phyloP scores from a whole-genome alignment of 1,139 yeast genomes.

The Debaryomyces nepalensis region DNA sequence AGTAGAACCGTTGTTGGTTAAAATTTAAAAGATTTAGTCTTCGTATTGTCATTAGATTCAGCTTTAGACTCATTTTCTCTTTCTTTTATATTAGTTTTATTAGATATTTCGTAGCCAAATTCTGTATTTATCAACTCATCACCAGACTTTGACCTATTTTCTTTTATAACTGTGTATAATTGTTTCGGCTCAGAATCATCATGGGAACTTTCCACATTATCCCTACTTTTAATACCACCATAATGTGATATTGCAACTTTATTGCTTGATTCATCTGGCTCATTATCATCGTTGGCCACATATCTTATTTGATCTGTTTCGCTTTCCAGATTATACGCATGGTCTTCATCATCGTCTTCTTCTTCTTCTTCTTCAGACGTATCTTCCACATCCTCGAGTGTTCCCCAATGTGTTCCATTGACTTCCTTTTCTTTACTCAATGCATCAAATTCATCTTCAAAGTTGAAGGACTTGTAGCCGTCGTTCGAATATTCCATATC shows the following conservation, averaged over 20 bases:
- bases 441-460: slow-evolving; percentile 21
- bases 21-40: slow-evolving; percentile 18
- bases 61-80: slow-evolving; percentile 7
- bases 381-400: slow-evolving; percentile 39
- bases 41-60: slow-evolving; percentile 7
- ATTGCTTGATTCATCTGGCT: slow-evolving; percentile 21
- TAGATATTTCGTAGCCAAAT: slow-evolving; percentile 25
- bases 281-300: slow-evolving; percentile 17
- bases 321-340: slow-evolving; percentile 11
- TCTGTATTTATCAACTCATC: slow-evolving; percentile 25
- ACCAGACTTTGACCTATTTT: slow-evolving; percentile 21
- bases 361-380: slow-evolving; percentile 32
- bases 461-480: slow-evolving; percentile 35
- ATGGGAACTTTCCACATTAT: slow-evolving; percentile 12
- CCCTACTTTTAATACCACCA: slow-evolving; percentile 15
- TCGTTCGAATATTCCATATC: slow-evolving; percentile 45
- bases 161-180: slow-evolving; percentile 38
- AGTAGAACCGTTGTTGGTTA: slow-evolving; percentile 6
- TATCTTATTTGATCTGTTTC: slow-evolving; percentile 2
- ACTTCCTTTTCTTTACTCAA: slow-evolving; percentile 27
- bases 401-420: slow-evolving; percentile 45
- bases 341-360: slow-evolving; percentile 23
- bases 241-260: slow-evolving; percentile 24
- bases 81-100: slow-evolving; percentile 12
- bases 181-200: slow-evolving; percentile 17